These are phyloP conservation scores for Citrus maxima DNA, from an alignment of 345 rosid species.

Conservation along the genomic window DNA sequence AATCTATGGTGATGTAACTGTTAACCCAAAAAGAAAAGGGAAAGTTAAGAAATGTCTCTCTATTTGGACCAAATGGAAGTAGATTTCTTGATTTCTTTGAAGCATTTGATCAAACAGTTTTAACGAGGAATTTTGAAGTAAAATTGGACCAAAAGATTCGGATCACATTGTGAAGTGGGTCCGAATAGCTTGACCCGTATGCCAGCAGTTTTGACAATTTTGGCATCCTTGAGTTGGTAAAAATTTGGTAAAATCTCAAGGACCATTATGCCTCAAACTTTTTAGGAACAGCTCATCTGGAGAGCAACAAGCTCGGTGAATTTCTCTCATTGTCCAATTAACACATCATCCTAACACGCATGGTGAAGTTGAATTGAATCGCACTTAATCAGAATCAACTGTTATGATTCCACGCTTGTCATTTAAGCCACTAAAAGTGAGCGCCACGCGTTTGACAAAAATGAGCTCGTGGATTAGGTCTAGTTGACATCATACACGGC, in stretches of 20 bases:
- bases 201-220: conserved; percentile 4
- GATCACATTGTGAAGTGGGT: conserved; percentile 15
- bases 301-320: neutral
- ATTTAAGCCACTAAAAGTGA: conserved; percentile 9
- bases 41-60: neutral
- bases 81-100: neutral
- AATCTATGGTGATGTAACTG: conserved; percentile 27
- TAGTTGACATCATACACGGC: conserved; percentile 11
- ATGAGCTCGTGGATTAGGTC: conserved; percentile 2
- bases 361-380: neutral
- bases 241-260: neutral
- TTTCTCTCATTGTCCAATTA: neutral
- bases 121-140: neutral
- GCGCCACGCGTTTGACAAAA: conserved; percentile 7
- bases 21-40: neutral
- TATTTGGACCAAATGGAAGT: neutral
- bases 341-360: neutral
- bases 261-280: neutral
- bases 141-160: neutral
- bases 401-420: neutral
- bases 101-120: neutral
- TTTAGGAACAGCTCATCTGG: neutral
- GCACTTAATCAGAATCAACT: neutral
- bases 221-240: neutral
- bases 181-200: conserved; percentile 12